These are phyloP conservation scores for Russula sp. DNA, from an alignment of 768 basidiomycete species.

Conservation along the genomic window DNA sequence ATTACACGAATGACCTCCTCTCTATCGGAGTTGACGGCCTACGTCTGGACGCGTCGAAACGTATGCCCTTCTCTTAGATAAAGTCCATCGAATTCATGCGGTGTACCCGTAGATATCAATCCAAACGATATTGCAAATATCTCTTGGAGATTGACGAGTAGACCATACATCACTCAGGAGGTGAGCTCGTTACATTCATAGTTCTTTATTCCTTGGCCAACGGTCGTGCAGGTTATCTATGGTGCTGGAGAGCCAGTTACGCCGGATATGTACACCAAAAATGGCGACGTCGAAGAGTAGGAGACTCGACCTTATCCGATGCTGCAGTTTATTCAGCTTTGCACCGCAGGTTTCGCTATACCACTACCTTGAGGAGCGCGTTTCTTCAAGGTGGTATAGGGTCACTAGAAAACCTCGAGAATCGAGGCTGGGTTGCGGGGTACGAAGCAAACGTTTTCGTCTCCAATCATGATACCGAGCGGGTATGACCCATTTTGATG, in stretches of 20 bases:
- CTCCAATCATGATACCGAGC: constrained; percentile 63
- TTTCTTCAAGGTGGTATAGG: constrained; percentile 48
- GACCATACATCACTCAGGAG: constrained; percentile 60
- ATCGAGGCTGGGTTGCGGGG: constrained; percentile 49
- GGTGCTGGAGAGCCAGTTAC: constrained; percentile 46
- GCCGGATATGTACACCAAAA: constrained; percentile 49
- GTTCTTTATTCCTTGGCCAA: no score
- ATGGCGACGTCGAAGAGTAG: constrained; percentile 61
- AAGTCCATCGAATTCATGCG: no score
- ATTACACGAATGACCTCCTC: constrained; percentile 53
- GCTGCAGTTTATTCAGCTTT: no score
- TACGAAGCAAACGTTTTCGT: constrained; percentile 56
- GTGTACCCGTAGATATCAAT: constrained; percentile 40
- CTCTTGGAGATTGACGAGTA: constrained; percentile 33
- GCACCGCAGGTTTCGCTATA: constrained; percentile 46
- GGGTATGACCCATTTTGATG: constrained; percentile 28
- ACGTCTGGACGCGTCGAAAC: constrained; percentile 58
- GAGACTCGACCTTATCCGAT: background rate
- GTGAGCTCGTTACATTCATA: constrained; percentile 10
- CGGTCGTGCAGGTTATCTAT: constrained; percentile 25
- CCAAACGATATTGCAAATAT: constrained; percentile 49
- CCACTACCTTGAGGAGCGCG: constrained; percentile 41
- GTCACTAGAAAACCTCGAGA: constrained; percentile 44
- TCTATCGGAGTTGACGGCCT: constrained; percentile 57
- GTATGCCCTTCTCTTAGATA: constrained; percentile 28